A percentile compares a stretch with the other conserved stretches of the same genome.
Conservation (phyloP, 225 moss, liverwort and hornwort species). For the Neckera pumila region DNA sequence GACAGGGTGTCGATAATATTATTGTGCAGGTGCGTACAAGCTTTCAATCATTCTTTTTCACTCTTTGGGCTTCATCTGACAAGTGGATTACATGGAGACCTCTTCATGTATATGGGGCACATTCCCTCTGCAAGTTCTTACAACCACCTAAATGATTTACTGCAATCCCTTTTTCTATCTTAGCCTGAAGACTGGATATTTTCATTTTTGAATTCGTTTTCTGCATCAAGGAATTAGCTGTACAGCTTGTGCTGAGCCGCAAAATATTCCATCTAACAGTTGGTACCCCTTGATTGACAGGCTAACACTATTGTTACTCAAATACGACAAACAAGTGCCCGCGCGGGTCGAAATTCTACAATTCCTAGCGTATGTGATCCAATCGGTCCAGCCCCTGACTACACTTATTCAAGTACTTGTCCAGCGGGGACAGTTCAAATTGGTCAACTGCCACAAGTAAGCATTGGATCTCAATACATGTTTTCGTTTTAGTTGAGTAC, state of each 20-base stretch:
- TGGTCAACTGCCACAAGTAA: conserved; percentile 55
- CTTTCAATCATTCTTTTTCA: not conserved
- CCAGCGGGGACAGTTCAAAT: conserved; percentile 37
- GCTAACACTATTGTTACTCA: conserved; percentile 36
- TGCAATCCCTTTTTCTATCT: not conserved
- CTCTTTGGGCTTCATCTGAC: not conserved
- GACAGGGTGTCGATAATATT: conserved; percentile 29
- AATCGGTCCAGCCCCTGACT: conserved; percentile 52
- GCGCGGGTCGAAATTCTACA: not conserved
- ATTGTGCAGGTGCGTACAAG: conserved; percentile 6
- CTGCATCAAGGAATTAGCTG: not conserved
- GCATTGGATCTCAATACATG: not conserved
- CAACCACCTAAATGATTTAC: not conserved
- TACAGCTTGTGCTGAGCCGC: not conserved
- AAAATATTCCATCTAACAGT: not conserved
- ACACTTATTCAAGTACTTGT: conserved; percentile 24
- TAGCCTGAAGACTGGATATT: not conserved
- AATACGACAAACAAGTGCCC: conserved; percentile 1
- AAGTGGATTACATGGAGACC: no score
- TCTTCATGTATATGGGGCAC: not conserved
- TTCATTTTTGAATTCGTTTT: not conserved
- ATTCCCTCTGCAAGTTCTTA: not conserved
- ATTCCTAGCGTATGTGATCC: conserved; percentile 33
- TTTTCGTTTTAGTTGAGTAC: not conserved
- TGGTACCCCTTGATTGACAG: not conserved